Base-by-base conservation (phyloP, 768 basidiomycete genomes). In the Lactifluus piperatus region DNA sequence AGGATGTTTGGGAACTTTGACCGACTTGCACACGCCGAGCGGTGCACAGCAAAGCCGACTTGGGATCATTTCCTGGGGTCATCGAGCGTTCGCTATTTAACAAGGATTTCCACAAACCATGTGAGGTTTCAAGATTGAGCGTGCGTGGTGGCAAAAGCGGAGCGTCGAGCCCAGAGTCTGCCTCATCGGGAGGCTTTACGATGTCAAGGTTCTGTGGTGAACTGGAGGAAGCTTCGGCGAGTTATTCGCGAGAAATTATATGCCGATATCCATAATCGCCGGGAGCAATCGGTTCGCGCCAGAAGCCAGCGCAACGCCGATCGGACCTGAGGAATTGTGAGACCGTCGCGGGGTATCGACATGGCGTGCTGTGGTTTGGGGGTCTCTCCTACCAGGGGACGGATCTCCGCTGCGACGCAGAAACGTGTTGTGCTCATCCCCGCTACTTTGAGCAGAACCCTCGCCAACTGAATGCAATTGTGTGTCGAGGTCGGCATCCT, bases 391-490 rank as follows among this genome's bases (percentile, higher is more conserved):
- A 18, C 30, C 27, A 4, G 37, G 27, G n/a, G 53, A 22, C 18
- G 50, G 29, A 18, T 39, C 48, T n/a, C 39, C 20, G 29, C 73
- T 74, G 1, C 69, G 72, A 53, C 74, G 77, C 4, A 86, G 73
- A 75, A 88, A 85, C 0, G 86, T 75, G 65, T 86, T 85, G 3
- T 71, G 74, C 68, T 87, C 86, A 66, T 86, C 85, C 6, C 86
- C 86, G 51, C 84, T 87, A 30, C 78, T 77, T 11, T 85, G 76
- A 1, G 86, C 84, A 26, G 82, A 82, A 34, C 85, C 84, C 69
- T 86, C 82, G n/a, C 83, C 86, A 11, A 76, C 69, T 0, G 57
- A 51, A 14, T 58, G 74, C 24, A 61, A 7, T 9, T 61, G 49
- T 3, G 74, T 66, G 30, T 48, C 61, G 1, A 53, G 16, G 43